These are phyloP conservation scores for Syzygium aromaticum DNA, from an alignment of 345 rosid genomes.

Conservation along the genomic window DNA sequence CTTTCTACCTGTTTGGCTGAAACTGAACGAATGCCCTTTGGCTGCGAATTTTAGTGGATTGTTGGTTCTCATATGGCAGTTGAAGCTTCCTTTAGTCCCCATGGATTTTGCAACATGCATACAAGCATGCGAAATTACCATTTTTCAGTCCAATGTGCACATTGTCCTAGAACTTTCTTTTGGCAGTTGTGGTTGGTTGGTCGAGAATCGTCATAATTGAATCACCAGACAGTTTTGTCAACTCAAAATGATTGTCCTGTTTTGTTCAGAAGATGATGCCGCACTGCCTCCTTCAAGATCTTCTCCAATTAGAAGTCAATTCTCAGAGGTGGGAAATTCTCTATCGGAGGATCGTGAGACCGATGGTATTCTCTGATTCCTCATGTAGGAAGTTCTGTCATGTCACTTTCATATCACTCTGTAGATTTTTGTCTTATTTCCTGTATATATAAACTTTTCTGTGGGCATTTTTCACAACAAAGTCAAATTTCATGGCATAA, in stretches of 20 bases:
- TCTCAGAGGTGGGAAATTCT: conserved; percentile 44
- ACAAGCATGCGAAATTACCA: background rate
- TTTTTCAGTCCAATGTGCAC: background rate
- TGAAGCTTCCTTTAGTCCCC: background rate
- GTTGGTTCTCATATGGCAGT: background rate
- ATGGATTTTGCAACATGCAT: background rate
- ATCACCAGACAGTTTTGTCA: background rate
- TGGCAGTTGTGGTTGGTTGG: background rate
- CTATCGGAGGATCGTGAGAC: conserved; percentile 33
- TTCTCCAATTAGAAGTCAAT: conserved; percentile 44
- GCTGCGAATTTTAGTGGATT: background rate
- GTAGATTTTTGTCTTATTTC: background rate
- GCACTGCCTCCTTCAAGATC: conserved; percentile 35
- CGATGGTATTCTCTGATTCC: conserved; percentile 28
- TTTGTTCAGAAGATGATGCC: conserved; percentile 53
- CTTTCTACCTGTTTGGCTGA: background rate
- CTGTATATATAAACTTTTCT: background rate
- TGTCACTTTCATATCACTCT: background rate
- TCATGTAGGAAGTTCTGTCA: background rate
- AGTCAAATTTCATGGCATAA: background rate
- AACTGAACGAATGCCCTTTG: background rate
- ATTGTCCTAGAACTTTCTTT: background rate
- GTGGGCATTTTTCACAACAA: background rate
- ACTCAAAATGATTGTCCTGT: background rate
- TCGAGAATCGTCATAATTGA: background rate